Percentiles rank a stretch among this genome's conserved stretches.
Conservation (phyloP, 305 asterid genomes). For the Plantago lanceolata region DNA sequence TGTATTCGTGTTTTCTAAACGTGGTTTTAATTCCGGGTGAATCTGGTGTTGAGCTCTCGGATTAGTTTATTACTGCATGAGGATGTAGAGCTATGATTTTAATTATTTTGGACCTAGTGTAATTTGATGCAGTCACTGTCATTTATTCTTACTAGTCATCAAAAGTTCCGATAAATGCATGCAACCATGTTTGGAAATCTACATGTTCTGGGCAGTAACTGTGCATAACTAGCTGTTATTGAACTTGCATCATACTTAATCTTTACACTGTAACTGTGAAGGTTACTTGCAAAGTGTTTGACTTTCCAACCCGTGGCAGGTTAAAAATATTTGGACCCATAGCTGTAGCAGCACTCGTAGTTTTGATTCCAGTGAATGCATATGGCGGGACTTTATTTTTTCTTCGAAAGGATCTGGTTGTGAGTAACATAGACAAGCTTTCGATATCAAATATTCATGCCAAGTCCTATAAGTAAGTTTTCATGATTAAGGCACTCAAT, state of each 20-base stretch:
- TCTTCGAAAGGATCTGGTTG: constrained; percentile 72
- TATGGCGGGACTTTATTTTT: constrained; percentile 67
- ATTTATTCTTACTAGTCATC: neutral
- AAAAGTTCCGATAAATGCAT: neutral
- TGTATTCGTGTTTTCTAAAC: no score
- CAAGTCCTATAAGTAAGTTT: constrained; percentile 65
- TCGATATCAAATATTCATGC: constrained; percentile 87
- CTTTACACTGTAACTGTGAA: constrained; percentile 10
- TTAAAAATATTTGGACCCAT: constrained; percentile 82
- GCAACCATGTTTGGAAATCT: neutral
- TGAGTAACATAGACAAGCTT: constrained; percentile 85
- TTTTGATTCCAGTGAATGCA: constrained; percentile 86
- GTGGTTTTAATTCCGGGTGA: no score
- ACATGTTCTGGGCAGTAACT: no score
- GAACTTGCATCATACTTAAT: neutral
- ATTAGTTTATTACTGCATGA: no score
- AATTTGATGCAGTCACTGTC: neutral
- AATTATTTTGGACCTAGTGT: neutral
- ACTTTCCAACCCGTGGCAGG: constrained; percentile 32
- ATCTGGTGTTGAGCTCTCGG: no score
- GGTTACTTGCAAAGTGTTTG: constrained; percentile 16
- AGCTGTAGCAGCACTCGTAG: constrained; percentile 62
- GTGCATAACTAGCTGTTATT: no score
- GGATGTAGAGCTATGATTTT: no score
- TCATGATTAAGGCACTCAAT: constrained; percentile 12